Conservation (phyloP, 2,329 filamentous ascomycete species). For the Westerdykella aurantiaca region DNA sequence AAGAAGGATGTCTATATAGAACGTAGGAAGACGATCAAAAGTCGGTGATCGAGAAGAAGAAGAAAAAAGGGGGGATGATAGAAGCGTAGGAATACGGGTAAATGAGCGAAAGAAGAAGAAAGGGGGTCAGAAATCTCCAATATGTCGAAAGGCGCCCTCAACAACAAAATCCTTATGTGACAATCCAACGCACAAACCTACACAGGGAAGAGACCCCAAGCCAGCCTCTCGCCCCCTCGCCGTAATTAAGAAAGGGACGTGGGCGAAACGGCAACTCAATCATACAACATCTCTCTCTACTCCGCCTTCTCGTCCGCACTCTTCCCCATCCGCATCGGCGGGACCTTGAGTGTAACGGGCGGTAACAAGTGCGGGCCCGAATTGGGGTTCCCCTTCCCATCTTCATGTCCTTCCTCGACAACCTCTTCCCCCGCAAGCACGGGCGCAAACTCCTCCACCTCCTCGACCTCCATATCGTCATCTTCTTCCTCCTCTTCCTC, state of each 20-base stretch:
- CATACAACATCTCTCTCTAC: not conserved
- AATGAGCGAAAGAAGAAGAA: not conserved
- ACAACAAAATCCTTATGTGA: not conserved
- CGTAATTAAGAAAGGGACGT: not conserved
- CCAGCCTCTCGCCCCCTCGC: not conserved
- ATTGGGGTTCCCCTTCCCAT: not conserved
- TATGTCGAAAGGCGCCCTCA: not conserved
- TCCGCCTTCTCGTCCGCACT: not conserved
- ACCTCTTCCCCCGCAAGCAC: conserved; percentile 35
- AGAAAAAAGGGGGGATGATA: too few species aligned
- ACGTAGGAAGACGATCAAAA: too few species aligned
- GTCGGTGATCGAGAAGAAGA: too few species aligned
- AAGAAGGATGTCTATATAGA: too few species aligned
- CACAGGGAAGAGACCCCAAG: not conserved
- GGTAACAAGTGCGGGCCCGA: not conserved
- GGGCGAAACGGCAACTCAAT: not conserved
- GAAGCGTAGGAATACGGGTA: not conserved
- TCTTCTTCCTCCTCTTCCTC: conserved; percentile 40
- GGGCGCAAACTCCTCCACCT: conserved; percentile 56
- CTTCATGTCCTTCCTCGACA: conserved; percentile 13
- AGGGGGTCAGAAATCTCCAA: not conserved
- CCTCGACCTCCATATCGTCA: conserved; percentile 50
- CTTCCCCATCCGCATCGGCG: not conserved
- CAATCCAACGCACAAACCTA: not conserved
- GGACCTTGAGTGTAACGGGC: not conserved